These are phyloP conservation scores for Umbellularia californica DNA, from an alignment of 164 flowering plant genomes.

Conservation along the genomic window DNA sequence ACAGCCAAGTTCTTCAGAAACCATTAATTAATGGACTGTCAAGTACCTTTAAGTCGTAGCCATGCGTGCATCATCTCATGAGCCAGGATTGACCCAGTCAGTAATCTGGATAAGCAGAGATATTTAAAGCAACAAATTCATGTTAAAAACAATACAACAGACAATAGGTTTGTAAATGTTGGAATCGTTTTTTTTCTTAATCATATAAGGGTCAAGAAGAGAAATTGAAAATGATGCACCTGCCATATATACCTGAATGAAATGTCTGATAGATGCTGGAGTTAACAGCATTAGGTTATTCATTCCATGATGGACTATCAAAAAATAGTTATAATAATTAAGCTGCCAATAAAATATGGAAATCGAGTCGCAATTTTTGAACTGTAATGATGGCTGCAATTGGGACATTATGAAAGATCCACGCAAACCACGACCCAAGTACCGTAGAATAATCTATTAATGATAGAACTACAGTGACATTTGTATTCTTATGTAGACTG, in stretches of 20 bases:
- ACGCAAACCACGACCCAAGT: too few species aligned
- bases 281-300: too few species aligned
- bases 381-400: too few species aligned
- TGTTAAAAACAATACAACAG: background rate
- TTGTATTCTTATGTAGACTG: background rate
- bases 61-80: slow-evolving; percentile 99
- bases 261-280: too few species aligned
- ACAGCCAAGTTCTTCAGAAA: background rate
- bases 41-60: slow-evolving; percentile 81
- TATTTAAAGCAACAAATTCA: background rate
- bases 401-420: too few species aligned
- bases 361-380: too few species aligned
- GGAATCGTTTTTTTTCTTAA: background rate
- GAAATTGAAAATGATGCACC: background rate
- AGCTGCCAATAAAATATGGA: too few species aligned
- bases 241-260: too few species aligned
- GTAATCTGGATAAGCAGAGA: slow-evolving; percentile 47
- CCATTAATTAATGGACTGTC: background rate
- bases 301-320: too few species aligned
- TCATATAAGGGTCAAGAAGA: background rate
- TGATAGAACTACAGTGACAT: background rate
- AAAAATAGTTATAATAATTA: too few species aligned
- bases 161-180: background rate
- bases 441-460: too few species aligned
- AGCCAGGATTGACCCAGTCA: slow-evolving; percentile 94